Evolutionary conservation across 208 protist species (phyloP).

Genomic region (Wallacemonas sp.): DNA sequence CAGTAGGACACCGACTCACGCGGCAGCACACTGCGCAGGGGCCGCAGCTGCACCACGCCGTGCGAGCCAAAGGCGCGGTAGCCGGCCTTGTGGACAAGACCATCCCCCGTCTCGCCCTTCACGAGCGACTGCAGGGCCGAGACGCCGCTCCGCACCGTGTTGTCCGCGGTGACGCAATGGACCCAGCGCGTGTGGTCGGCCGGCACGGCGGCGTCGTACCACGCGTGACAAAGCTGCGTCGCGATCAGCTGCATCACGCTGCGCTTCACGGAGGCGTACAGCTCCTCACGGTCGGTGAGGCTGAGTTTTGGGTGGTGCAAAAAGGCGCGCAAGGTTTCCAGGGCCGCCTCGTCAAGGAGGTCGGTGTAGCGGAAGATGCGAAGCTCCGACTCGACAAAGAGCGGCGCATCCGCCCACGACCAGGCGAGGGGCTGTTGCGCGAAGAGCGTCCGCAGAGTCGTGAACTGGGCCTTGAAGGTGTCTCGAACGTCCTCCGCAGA

Average conservation of each 20-base stretch:
- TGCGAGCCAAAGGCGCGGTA: constrained; percentile 47
- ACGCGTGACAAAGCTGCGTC: constrained; percentile 24
- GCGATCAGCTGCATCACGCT: constrained; percentile 44
- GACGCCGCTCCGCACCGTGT: constrained; percentile 47
- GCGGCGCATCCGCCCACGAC: constrained; percentile 25
- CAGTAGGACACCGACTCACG: constrained; percentile 69
- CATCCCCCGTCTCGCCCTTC: constrained; percentile 41
- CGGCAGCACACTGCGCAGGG: constrained; percentile 65
- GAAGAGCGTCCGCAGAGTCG: constrained; percentile 31
- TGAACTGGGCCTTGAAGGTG: constrained; percentile 47
- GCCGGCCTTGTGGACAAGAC: constrained; percentile 38
- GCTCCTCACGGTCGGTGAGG: constrained; percentile 55
- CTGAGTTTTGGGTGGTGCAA: constrained; percentile 52
- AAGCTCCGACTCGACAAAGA: constrained; percentile 48
- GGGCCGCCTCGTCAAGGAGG: constrained; percentile 34
- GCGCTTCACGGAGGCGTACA: constrained; percentile 50
- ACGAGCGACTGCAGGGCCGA: constrained; percentile 61
- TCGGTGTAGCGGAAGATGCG: constrained; percentile 64
- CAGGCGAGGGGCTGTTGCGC: constrained; percentile 36
- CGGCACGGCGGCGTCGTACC: constrained; percentile 5
- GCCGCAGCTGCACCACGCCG: constrained; percentile 57
- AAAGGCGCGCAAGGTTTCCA: constrained; percentile 30
- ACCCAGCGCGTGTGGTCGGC: constrained; percentile 19
- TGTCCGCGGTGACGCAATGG: constrained; percentile 63
- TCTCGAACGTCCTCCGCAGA: constrained; percentile 22